Base-by-base conservation (phyloP, 1,284 basidiomycete species). In the Fomes fomentarius region DNA sequence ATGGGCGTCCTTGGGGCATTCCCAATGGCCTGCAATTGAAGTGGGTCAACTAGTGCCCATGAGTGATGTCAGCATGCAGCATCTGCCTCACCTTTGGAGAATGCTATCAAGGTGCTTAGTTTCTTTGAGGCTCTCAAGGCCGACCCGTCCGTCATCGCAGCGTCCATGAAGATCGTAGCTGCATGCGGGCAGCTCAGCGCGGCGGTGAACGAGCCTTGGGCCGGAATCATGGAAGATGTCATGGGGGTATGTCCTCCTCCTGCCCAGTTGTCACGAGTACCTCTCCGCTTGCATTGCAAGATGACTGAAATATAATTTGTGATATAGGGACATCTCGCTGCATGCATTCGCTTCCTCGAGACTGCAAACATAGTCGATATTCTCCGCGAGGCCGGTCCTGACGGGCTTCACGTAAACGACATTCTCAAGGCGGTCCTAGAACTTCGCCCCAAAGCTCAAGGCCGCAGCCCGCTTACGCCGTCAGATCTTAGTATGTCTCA, bases 321-420 rank as follows among this genome's bases (percentile, higher is more conserved):
- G 15, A 4, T 45, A 28, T 4, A 17, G n/a, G 5, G 2, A 15
- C 9, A 19, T 7, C 30, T 45, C 17, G 24, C 19, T 12, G 80
- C 85, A 14, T 86, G 84, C 62, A 72, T 90, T 64, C 79, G 86
- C 22, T 74, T 90, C 34, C 66, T 89, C 10, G 86, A 89, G 66
- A 82, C 83, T 4, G 78, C 85, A 2, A 82, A 89, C 62, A 76
- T 81, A 22, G 77, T 80, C 2, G 88, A 90, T 64, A 82, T 89
- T n/a, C 71, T 90, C 1, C 77, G 83, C 24, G 84, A 84, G 52
- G 81, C 82, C 14, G 85, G 81, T 3, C 72, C 73, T 2, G 59
- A 66, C n/a, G 87, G 85, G 0, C 59, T 88, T 54, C 82, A 85
- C 60, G 80, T 86, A 15, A 63, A 74, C 10, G 72, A 75, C 9